Evolutionary conservation across 805 yeast species (phyloP), one percentile per base, ranked within the genome.

Genomic region (Brettanomyces naardenensis): DNA sequence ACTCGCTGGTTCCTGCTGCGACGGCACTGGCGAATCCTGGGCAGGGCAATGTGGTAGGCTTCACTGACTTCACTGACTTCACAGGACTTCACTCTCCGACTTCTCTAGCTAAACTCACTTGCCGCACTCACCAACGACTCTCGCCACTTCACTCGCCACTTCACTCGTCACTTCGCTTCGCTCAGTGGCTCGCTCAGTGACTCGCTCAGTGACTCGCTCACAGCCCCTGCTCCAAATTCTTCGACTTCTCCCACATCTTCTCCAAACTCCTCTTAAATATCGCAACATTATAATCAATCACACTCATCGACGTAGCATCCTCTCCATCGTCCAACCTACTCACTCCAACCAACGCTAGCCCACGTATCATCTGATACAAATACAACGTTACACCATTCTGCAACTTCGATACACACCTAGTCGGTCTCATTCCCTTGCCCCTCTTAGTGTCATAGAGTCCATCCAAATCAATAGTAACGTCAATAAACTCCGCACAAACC

Each of bases 401-500:
- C 37, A 92, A 67, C 42, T 71, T 75, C 15, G 95, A 81, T 4
- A 80, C 73, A 38, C 92, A 81, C 54, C 75, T 53, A 4, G 58
- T 47, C 7, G 63, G 61, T 35, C 46, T 51, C 19, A 18, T 22
- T 14, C 9, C 10, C 18, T 18, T 6, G 7, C 21, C 21, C 7
- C 9, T 15, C 21, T 30, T 9, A n/a, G 40, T 30, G 35, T 73
- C 72, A 47, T 83, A 81, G 31, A 83, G 57, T 36, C 82, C 83
- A 49, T 86, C 89, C 45, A 92, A 63, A 53, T 92, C 97, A 19
- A 88, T 80, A 3, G 95, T 80, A 13, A 90, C 92, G 58, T 92
- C 97, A 33, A 92, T 90, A 53, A 92, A 92, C 53, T 92, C 97
- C 0, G 97, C 94, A 59, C 97, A 92, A 2, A 90, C 95, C 57